A percentile compares a stretch with the other conserved stretches of the same genome.
Conservation (phyloP, 2,329 filamentous ascomycete species). For the Emergomyces pasteurianus region DNA sequence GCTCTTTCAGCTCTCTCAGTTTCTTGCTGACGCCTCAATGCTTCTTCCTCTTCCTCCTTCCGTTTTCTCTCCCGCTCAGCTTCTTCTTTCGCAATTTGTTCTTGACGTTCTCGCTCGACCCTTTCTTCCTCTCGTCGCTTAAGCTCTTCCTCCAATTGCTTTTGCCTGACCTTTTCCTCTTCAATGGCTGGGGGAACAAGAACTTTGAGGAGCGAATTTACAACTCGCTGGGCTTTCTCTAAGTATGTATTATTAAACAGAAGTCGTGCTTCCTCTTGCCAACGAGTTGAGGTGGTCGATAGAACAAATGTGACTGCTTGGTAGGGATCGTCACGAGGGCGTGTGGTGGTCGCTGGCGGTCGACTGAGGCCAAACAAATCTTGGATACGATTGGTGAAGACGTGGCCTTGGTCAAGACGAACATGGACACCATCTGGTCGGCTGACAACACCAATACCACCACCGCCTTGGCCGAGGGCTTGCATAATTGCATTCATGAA, state of each 20-base stretch:
- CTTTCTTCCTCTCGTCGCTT: slow-evolving; percentile 50
- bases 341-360: slow-evolving; percentile 12
- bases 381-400: slow-evolving; percentile 44
- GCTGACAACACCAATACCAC: slow-evolving; percentile 32
- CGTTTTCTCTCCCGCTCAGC: slow-evolving; percentile 60
- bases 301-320: slow-evolving; percentile 65
- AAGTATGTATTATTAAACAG: slow-evolving; percentile 59
- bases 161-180: slow-evolving; percentile 60
- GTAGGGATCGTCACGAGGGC: slow-evolving; percentile 40
- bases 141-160: slow-evolving; percentile 43
- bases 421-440: slow-evolving; percentile 43
- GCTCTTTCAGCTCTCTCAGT: slow-evolving; percentile 42
- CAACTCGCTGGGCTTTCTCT: slow-evolving; percentile 58
- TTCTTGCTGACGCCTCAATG: slow-evolving; percentile 43
- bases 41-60: slow-evolving; percentile 57
- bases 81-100: slow-evolving; percentile 55
- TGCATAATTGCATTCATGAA: slow-evolving; percentile 48
- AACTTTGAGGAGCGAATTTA: slow-evolving; percentile 56
- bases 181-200: slow-evolving; percentile 78
- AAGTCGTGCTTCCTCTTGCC: slow-evolving; percentile 81
- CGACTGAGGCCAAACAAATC: slow-evolving; percentile 28
- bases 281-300: slow-evolving; percentile 61
- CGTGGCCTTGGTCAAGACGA: slow-evolving; percentile 40
- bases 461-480: slow-evolving; percentile 37
- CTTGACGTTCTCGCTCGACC: slow-evolving; percentile 49